Conservation (phyloP, 129 eudicot species). For the Centella asiatica region DNA sequence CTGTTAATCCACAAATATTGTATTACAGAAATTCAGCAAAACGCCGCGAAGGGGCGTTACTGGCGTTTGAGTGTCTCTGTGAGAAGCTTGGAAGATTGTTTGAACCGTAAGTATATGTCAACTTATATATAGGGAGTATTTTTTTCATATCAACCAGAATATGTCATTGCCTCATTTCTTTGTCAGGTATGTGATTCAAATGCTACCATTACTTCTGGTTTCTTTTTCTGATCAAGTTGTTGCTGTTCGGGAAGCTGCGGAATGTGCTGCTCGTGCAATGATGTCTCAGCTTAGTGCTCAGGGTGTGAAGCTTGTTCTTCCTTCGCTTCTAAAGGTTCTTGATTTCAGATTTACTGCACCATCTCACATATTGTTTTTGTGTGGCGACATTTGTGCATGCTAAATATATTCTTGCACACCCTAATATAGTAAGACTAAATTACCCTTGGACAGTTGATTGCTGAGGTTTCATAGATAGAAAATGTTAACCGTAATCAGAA, state of each 20-base stretch:
- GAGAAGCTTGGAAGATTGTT: constrained; percentile 93
- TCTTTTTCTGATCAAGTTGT: constrained; percentile 97
- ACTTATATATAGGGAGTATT: not conserved
- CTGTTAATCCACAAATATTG: not conserved
- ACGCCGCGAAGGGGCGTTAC: constrained; percentile 86
- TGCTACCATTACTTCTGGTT: constrained; percentile 74
- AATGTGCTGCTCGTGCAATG: constrained; percentile 99
- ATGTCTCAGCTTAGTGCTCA: constrained; percentile 96
- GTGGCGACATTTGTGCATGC: not conserved
- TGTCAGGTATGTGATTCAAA: constrained; percentile 80
- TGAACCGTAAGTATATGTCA: constrained; percentile 72
- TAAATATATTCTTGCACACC: no score
- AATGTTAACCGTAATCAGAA: no score
- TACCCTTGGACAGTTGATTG: no score
- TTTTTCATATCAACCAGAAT: not conserved
- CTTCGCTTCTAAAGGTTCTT: constrained; percentile 84
- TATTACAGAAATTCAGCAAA: constrained; percentile 82
- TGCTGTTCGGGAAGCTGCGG: constrained; percentile 99
- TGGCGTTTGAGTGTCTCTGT: constrained; percentile 96
- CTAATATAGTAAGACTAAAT: no score
- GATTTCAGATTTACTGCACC: not conserved
- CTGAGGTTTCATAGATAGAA: no score
- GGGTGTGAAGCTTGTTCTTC: constrained; percentile 96
- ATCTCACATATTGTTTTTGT: not conserved
- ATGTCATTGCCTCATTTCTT: not conserved